Percentiles rank a stretch among this genome's conserved stretches.
These are phyloP conservation scores for Babjeviella inositovora DNA, from an alignment of 805 yeast species.

Conservation along the genomic window DNA sequence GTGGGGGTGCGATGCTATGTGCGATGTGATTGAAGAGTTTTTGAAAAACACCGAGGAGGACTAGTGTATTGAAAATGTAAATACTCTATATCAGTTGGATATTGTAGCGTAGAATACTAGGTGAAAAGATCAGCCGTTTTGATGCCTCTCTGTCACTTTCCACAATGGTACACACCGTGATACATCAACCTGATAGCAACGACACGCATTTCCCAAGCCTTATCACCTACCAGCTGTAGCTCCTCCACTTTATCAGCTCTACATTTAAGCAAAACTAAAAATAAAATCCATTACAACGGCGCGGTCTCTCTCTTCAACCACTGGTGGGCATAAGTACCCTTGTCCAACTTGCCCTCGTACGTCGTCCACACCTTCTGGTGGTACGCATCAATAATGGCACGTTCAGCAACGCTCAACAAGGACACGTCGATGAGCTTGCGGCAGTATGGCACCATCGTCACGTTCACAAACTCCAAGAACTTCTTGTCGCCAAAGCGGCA, in stretches of 20 bases:
- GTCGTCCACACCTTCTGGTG: conserved; percentile 40
- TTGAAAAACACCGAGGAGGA: conserved; percentile 10
- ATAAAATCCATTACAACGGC: conserved; percentile 7
- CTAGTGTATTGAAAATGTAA: too few species aligned
- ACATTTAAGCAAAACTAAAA: too few species aligned
- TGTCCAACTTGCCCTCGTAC: conserved; percentile 34
- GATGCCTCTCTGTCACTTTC: too few species aligned
- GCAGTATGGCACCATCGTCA: conserved; percentile 80
- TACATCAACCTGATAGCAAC: too few species aligned
- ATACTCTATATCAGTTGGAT: too few species aligned
- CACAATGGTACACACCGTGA: too few species aligned
- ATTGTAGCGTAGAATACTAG: too few species aligned
- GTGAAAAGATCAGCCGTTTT: too few species aligned
- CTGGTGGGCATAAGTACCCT: conserved; percentile 38
- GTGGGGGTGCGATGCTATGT: conserved; percentile 50
- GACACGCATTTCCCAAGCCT: too few species aligned
- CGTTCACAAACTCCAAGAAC: conserved; percentile 63
- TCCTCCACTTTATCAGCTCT: too few species aligned
- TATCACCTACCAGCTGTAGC: too few species aligned
- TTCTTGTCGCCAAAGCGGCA: conserved; percentile 39
- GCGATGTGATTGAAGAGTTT: conserved; percentile 34
- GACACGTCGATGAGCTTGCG: conserved; percentile 47
- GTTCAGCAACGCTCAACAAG: conserved; percentile 46
- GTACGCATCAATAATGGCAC: conserved; percentile 50
- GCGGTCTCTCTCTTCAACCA: conserved; percentile 64